Base-by-base conservation (phyloP, 768 basidiomycete genomes). In the Baorangia bicolor region DNA sequence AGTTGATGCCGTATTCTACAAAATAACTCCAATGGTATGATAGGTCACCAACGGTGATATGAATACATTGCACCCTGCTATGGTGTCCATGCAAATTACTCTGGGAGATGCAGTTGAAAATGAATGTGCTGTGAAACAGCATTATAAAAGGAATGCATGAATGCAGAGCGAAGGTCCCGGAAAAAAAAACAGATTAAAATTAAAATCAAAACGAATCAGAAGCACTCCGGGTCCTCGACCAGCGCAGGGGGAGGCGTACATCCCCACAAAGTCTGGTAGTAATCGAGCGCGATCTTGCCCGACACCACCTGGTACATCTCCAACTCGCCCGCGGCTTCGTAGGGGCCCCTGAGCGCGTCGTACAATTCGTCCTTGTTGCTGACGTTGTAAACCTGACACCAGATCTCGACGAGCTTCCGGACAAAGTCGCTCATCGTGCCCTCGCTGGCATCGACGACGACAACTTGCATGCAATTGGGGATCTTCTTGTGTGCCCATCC, bases 371-470 rank as follows among this genome's bases (percentile, higher is more conserved):
- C 48, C 56, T 55, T 55, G 49, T 66, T 56, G 16, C 41, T 30
- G 38, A 67, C 64, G 20, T 51, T 49, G 55, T 73, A 67, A 23
- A 68, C 64, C 48, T 56, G 61, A 35, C 60, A 64, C 73, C 70
- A 73, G 18, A 72, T 50, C 20, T 51, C 33, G 39, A 63, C 61
- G 25, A 75, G 56, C 49, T 68, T 67, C 25, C 41, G 53, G 25
- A 70, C 51, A 47, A 75, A 71, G 41, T 73, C 69, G 35, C 38
- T 40, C 65, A 74, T 65, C 25, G 65, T 56, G 6, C 71, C 66
- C 16, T 63, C 58, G 10, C 70, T 51, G 12, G 58, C 49, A 27
- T 73, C 71, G 14, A 72, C 60, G 46, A 72, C 33, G 38, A 66
- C 49, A 39, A 75, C 46, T 51, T 72, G 69, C 55, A 71, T 61